Evolutionary conservation across 495 filamentous ascomycete species (phyloP), one percentile per base, ranked within the genome.

Genomic region (Hypoxylon crocopeplum): DNA sequence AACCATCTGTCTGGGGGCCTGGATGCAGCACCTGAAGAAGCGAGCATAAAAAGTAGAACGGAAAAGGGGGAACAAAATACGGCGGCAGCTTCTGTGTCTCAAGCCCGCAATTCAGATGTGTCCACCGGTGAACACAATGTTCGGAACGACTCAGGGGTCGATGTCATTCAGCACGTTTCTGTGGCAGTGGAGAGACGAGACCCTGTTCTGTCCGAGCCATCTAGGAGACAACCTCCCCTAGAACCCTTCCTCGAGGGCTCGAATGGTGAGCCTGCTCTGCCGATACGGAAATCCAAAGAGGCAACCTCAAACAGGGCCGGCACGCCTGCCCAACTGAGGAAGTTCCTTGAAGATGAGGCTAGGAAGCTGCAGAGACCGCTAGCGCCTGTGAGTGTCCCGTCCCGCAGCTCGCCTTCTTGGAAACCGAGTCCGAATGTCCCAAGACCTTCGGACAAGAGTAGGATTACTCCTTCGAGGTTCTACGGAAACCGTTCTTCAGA

Each of bases 401-500:
- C 40, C 21, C 5, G 11, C 4, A 29, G 19, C 6, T 36, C 40
- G 17, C 33, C 48, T 2, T 27, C 29, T 7, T 38, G 42, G 17
- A 42, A 21, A 34, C 33, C 13, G 5, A 54, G 21, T 13, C n/a
- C n/a, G n/a, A 19, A 33, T 1, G 8, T 17, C 11, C 30, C 13
- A 16, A 54, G 7, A 32, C 27, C 16, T 37, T 29, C n/a, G 5
- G 38, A 8, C 13, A 37, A 16, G 12, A 44, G 20, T 21, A 61
- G 44, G 15, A 62, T 62, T 8, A 50, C 58, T 4, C 50, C 58
- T 1, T 37, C 21, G 19, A 55, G 27, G 10, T 62, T 62, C 16
- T 62, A 62, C 12, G 50, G 50, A 1, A 29, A 12, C 1, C 7
- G 19, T 8, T 13, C 24, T 37, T 48, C 21, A 12, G 45, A 15